phyloP scores from a whole-genome alignment of 2,329 filamentous ascomycete species.

The Alternaria angustiovoidea region DNA sequence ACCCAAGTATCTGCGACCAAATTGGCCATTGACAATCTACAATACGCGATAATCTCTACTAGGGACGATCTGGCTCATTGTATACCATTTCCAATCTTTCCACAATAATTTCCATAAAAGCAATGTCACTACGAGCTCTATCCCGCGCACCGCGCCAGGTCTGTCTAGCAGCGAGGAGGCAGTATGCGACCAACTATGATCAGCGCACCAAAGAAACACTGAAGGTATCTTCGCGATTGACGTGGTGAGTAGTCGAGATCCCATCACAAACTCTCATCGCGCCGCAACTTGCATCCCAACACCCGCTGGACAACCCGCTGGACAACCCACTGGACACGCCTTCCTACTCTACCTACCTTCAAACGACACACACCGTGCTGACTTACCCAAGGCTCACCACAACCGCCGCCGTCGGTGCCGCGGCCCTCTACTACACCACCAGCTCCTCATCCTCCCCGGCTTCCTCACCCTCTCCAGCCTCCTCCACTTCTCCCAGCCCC shows the following conservation, averaged over 20 bases:
- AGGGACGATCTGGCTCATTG: background rate
- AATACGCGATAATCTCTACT: background rate
- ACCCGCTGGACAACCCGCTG: background rate
- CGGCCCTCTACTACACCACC: conserved; percentile 26
- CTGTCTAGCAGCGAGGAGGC: conserved; percentile 20
- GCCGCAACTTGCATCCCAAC: background rate
- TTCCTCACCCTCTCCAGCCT: background rate
- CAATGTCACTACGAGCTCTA: conserved; percentile 18
- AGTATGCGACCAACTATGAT: conserved; percentile 30
- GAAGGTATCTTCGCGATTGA: conserved; percentile 28
- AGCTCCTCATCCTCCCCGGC: conserved; percentile 4
- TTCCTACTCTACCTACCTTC: background rate
- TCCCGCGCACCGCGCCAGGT: conserved; percentile 13
- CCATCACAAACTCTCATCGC: conserved; percentile 6
- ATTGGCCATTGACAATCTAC: conserved; percentile 2
- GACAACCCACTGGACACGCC: background rate
- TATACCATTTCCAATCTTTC: background rate
- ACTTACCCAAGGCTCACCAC: conserved; percentile 25
- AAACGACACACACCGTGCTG: conserved; percentile 4
- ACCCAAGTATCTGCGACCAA: background rate
- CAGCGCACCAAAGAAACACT: conserved; percentile 28
- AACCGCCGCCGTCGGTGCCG: conserved; percentile 24
- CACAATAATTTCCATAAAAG: conserved; percentile 18
- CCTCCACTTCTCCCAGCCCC: background rate
- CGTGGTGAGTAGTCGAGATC: conserved; percentile 20